These are phyloP conservation scores for Phaseolus coccineus DNA, from an alignment of 331 rosid species.

Conservation along the genomic window DNA sequence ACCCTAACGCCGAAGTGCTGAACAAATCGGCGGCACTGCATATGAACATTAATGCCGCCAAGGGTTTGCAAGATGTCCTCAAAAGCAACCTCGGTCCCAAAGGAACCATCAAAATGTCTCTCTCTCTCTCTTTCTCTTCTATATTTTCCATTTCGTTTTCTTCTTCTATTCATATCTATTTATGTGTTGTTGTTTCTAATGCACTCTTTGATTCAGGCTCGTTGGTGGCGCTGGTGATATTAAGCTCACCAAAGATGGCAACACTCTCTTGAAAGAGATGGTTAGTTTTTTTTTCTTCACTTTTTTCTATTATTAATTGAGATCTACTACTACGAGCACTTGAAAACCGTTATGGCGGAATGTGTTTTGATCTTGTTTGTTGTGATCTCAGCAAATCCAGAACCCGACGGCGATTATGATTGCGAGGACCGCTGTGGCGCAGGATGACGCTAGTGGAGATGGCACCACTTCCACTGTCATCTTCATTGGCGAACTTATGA, in stretches of 20 bases:
- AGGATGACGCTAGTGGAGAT: constrained; percentile 94
- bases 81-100: constrained; percentile 95
- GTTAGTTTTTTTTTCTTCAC: constrained; percentile 41
- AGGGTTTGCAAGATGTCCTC: constrained; percentile 95
- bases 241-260: constrained; percentile 96
- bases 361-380: constrained; percentile 20
- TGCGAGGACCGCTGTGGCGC: constrained; percentile 97
- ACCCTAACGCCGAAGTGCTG: constrained; percentile 95
- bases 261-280: constrained; percentile 95
- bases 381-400: constrained; percentile 86
- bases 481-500: constrained; percentile 98
- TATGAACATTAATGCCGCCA: constrained; percentile 98
- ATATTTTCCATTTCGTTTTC: not conserved
- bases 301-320: not conserved
- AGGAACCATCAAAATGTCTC: constrained; percentile 94
- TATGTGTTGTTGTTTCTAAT: not conserved
- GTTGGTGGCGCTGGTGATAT: constrained; percentile 98
- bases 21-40: constrained; percentile 97
- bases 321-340: constrained; percentile 4
- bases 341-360: not conserved
- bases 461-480: constrained; percentile 96
- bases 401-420: constrained; percentile 97
- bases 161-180: not conserved
- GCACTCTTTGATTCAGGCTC: constrained; percentile 61
- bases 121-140: not conserved